Evolutionary conservation across 768 basidiomycete genomes (phyloP).

Genomic region (Rhodotorula sphaerocarpa): DNA sequence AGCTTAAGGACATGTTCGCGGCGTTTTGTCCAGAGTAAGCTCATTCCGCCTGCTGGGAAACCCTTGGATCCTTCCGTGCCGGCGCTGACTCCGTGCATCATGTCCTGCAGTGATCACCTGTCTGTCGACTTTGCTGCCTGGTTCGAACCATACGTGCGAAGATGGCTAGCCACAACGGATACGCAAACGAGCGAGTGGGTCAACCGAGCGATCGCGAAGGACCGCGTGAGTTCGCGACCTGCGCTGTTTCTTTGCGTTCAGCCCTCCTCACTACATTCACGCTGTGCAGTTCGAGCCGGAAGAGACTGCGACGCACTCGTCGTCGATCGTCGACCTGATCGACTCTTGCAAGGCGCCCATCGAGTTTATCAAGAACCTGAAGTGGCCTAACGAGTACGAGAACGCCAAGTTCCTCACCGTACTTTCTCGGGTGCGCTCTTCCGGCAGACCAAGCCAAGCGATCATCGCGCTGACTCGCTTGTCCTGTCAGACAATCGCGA

Average conservation of each 20-base stretch:
- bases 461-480: not conserved
- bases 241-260: not conserved
- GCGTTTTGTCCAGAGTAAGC: conserved; percentile 74
- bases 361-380: conserved; percentile 73
- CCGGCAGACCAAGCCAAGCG: too few species aligned
- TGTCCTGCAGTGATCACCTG: conserved; percentile 42
- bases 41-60: too few species aligned
- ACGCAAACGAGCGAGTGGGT: conserved; percentile 91
- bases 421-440: conserved; percentile 66
- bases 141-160: conserved; percentile 78
- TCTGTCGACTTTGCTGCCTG: conserved; percentile 64
- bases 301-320: conserved; percentile 70
- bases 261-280: too few species aligned
- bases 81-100: too few species aligned
- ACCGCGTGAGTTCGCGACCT: conserved; percentile 52
- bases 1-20: conserved; percentile 65
- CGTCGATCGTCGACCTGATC: conserved; percentile 95
- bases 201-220: conserved; percentile 65
- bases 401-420: conserved; percentile 82
- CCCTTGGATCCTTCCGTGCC: too few species aligned
- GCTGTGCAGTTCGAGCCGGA: conserved; percentile 53
- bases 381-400: conserved; percentile 87
- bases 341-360: conserved; percentile 86
- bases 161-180: conserved; percentile 83
- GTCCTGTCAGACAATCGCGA: conserved; percentile 67